These are phyloP conservation scores for Trichoderma guizhouense DNA, from an alignment of 2,329 filamentous ascomycete genomes.

Conservation along the genomic window DNA sequence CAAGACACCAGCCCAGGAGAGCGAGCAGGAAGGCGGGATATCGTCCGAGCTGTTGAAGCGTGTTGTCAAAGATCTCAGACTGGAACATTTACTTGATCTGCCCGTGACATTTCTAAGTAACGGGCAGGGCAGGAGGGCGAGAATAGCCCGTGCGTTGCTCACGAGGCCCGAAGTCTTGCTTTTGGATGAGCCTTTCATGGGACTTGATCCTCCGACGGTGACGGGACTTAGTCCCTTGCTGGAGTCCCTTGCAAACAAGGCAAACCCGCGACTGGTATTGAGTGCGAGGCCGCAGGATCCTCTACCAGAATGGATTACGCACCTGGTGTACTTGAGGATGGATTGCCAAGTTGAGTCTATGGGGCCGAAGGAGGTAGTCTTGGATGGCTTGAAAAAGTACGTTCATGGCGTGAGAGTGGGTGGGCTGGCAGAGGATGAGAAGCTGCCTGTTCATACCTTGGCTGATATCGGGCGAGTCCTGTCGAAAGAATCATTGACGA, in stretches of 20 bases:
- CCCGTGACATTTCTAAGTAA: constrained; percentile 90
- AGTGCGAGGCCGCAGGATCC: constrained; percentile 81
- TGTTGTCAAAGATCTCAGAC: constrained; percentile 66
- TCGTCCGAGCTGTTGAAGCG: constrained; percentile 52
- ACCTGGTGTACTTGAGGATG: constrained; percentile 69
- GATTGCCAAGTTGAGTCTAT: constrained; percentile 63
- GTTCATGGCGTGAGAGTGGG: constrained; percentile 46
- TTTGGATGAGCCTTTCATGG: constrained; percentile 94
- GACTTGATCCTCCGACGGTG: constrained; percentile 81
- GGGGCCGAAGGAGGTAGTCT: constrained; percentile 62
- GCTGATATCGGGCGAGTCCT: constrained; percentile 49
- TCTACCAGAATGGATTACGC: constrained; percentile 86
- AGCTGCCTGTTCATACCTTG: constrained; percentile 46
- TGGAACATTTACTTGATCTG: constrained; percentile 68
- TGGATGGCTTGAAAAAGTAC: constrained; percentile 51
- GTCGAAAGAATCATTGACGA: constrained; percentile 22
- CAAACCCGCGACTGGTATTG: constrained; percentile 69
- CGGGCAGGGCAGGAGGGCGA: constrained; percentile 81
- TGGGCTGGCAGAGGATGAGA: constrained; percentile 43
- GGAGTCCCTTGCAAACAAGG: constrained; percentile 61
- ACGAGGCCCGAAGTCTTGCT: constrained; percentile 75
- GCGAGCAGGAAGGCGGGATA: constrained; percentile 46
- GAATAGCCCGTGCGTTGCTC: constrained; percentile 83
- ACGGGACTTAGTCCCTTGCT: constrained; percentile 69
- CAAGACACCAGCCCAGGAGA: constrained; percentile 35